Percentiles rank a stretch among this genome's conserved stretches.
Conservation (phyloP, 1,284 basidiomycete species). For the Phylloporus sp. region DNA sequence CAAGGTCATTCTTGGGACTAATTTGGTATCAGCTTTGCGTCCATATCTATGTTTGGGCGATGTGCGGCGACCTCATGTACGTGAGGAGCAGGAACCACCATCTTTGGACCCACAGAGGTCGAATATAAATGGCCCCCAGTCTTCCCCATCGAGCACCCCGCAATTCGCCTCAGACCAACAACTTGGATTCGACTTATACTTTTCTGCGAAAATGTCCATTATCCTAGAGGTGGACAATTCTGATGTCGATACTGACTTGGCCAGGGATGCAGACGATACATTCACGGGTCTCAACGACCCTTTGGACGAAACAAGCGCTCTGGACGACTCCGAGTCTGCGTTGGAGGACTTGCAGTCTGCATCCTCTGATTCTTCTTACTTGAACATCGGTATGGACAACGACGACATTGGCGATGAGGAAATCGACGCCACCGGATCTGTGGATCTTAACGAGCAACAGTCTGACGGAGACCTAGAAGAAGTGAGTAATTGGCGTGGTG, state of each 20-base stretch:
- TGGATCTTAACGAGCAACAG: constrained; percentile 24
- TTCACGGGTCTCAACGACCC: constrained; percentile 18
- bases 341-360: constrained; percentile 26
- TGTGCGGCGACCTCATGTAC: constrained; percentile 18
- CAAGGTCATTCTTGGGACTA: constrained; percentile 25
- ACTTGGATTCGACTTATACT: background rate
- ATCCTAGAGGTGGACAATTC: constrained; percentile 23
- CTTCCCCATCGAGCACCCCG: background rate
- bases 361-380: constrained; percentile 32
- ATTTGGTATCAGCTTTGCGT: constrained; percentile 32
- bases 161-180: background rate
- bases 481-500: constrained; percentile 10
- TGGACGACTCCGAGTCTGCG: constrained; percentile 5
- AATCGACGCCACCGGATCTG: constrained; percentile 21
- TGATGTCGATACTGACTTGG: constrained; percentile 20
- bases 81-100: constrained; percentile 4
- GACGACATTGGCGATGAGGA: constrained; percentile 28
- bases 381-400: constrained; percentile 23
- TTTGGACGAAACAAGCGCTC: constrained; percentile 8
- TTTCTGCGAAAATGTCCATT: constrained; percentile 23
- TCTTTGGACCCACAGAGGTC: constrained; percentile 29
- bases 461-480: constrained; percentile 24
- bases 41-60: constrained; percentile 29
- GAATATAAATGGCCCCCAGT: constrained; percentile 18
- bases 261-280: constrained; percentile 19